These are phyloP conservation scores for Cyberlindnera mississippiensis DNA, from an alignment of 805 yeast species.

Conservation along the genomic window DNA sequence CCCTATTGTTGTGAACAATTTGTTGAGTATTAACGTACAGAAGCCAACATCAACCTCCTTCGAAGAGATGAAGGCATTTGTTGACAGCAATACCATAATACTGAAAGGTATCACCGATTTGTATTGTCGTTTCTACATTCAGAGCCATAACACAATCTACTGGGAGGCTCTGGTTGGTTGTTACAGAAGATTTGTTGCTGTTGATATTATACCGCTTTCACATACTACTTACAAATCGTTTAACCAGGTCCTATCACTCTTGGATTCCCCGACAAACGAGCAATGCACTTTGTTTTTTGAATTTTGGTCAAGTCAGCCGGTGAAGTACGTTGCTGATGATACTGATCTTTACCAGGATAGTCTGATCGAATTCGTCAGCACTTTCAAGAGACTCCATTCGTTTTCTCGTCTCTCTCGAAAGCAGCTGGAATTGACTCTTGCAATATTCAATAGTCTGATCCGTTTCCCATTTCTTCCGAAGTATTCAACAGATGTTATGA, in stretches of 20 bases:
- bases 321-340: constrained; percentile 40
- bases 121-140: constrained; percentile 47
- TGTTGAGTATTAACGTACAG: constrained; percentile 32
- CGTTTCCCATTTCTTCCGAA: constrained; percentile 71
- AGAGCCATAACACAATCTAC: constrained; percentile 32
- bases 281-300: constrained; percentile 39
- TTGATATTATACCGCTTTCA: constrained; percentile 50
- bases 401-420: constrained; percentile 31
- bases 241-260: constrained; percentile 40
- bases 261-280: constrained; percentile 30
- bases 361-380: constrained; percentile 48
- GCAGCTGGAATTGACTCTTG: constrained; percentile 47
- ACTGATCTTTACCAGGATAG: constrained; percentile 52
- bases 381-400: constrained; percentile 47
- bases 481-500: constrained; percentile 47
- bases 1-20: constrained; percentile 52
- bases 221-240: constrained; percentile 52
- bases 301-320: constrained; percentile 46
- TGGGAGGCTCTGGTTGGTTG: constrained; percentile 60
- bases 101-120: constrained; percentile 64
- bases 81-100: constrained; percentile 59
- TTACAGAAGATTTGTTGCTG: constrained; percentile 37
- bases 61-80: constrained; percentile 39
- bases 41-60: constrained; percentile 22
- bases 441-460: constrained; percentile 59